Percentiles rank a stretch among this genome's conserved stretches.
phyloP scores from a whole-genome alignment of 2,329 filamentous ascomycete species.

The Aspergillus fumigatus region DNA sequence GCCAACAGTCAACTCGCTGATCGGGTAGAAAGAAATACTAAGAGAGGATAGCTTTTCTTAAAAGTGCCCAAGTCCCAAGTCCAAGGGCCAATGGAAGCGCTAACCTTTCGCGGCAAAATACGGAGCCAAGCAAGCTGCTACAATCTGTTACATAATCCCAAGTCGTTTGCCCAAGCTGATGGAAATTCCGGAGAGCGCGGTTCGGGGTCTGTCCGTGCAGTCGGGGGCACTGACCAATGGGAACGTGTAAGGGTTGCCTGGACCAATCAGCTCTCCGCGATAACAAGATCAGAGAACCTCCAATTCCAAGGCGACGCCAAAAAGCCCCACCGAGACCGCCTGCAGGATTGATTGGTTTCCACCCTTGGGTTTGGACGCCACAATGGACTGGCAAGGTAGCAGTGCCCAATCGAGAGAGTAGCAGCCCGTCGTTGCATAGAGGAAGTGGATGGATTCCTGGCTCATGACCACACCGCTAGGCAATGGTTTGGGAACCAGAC shows the following conservation, averaged over 20 bases:
- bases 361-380: background rate
- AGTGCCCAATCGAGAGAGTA: background rate
- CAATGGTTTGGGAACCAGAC: background rate
- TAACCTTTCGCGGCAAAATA: background rate
- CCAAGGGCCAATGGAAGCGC: background rate
- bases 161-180: background rate
- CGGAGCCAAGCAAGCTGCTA: background rate
- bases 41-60: background rate
- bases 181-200: background rate
- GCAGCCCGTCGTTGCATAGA: background rate
- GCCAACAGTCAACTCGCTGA: background rate
- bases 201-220: slow-evolving; percentile 20
- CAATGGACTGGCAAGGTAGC: background rate
- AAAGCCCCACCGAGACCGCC: slow-evolving; percentile 9
- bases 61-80: background rate
- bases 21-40: background rate
- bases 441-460: background rate
- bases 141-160: slow-evolving; percentile 1
- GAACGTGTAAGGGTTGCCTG: background rate
- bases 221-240: slow-evolving; percentile 11
- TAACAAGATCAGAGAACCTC: slow-evolving; percentile 13
- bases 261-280: slow-evolving; percentile 12
- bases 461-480: background rate
- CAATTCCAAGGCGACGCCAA: slow-evolving; percentile 14
- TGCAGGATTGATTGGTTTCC: slow-evolving; percentile 15